Base-by-base conservation (phyloP, 805 yeast species). In the Wickerhamiella parazyma region DNA sequence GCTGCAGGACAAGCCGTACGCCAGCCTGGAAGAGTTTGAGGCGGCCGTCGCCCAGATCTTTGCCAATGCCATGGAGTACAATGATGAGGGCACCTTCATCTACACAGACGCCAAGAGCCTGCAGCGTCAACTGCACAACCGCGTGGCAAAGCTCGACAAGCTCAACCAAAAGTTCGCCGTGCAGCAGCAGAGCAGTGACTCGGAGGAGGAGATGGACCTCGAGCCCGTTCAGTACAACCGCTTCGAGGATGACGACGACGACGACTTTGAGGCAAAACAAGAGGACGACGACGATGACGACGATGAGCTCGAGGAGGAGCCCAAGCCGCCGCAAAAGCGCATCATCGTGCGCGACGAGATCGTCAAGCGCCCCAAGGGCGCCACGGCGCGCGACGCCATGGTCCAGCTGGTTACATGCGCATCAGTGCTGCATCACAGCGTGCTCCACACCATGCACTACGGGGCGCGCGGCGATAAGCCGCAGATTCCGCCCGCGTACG, bases 1-100 rank as follows among this genome's bases (percentile, higher is more conserved):
- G 39, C 55, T 86, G 35, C 71, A 71, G 14, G 61, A 60, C 14
- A 73, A 75, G 19, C 68, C 71, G 24, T 73, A 74, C 47, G 65
- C 68, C 3, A 70, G 72, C 33, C 68, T 84, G 45, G 72, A 70
- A 29, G 74, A 69, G 39, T 81, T 85, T 54, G 63, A 71, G 45
- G 69, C 67, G 17, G 80, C 78, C 41, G 66, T 80, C 6, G 63
- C 66, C 22, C 63, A 78, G 42, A 77, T 89, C 11, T 86, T 87
- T 63, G 56, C 67, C 36, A 91, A 91, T 61, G 94, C 96, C 1
- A 75, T 76, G 55, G 59, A 70, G 1, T 89, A 77, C 61, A 89
- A 87, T 59, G 80, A 76, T 47, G 80, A 80, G 42, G 75, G 72
- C 1, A 75, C 91, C 42, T 68, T 75, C 42, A 77, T 87, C 33